Base-by-base conservation (phyloP, 2,329 filamentous ascomycete genomes). In the Aspergillus quadricinctus region DNA sequence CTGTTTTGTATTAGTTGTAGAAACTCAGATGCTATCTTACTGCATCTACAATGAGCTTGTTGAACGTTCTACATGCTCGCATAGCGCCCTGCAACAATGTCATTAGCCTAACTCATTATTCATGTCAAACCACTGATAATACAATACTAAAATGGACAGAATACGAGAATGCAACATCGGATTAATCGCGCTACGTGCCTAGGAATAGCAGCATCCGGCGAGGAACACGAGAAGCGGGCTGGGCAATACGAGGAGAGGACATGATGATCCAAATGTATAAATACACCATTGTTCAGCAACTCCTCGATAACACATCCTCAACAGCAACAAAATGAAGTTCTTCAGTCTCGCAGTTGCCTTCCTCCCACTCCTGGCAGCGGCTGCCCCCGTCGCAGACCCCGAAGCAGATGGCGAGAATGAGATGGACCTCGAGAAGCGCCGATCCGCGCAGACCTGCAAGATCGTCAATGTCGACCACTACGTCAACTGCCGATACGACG, bases 381-480 rank as follows among this genome's bases (percentile, higher is more conserved):
- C 43, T 17, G 43, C 43, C 21, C 43, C 43, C 1, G 43, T n/a
- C 19, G 41, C 41, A 4, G 21, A 46, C 10, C 43, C 43, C 3
- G 43, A 46, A 17, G 21, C 43, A 2, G 43, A 46, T 6, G 19
- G 11, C 6, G 43, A 46, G n/a, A n/a, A n/a, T n/a, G n/a, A n/a
- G 10, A 4, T 46, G 23, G 41, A 25, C 21, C 43, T 46, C 2
- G 43, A 46, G 23, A 46, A 46, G 43, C n/a, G 43, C 7, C 3
- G 11, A 14, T 56, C 56, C 21, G 56, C 56, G 45, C 53, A 50
- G 41, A 56, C 45, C 43, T 58, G 56, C 53, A 56, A 53, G 49
- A 58, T 58, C 37, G 35, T 58, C 40, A 58, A 56, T 31, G 56
- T 58, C 23, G 53, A 58, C 19, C 11, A 56, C 37, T 56, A 46